A percentile compares a stretch with the other conserved stretches of the same genome.
Evolutionary conservation across 495 filamentous ascomycete genomes (phyloP).

Genomic region (Sporormia fimetaria): DNA sequence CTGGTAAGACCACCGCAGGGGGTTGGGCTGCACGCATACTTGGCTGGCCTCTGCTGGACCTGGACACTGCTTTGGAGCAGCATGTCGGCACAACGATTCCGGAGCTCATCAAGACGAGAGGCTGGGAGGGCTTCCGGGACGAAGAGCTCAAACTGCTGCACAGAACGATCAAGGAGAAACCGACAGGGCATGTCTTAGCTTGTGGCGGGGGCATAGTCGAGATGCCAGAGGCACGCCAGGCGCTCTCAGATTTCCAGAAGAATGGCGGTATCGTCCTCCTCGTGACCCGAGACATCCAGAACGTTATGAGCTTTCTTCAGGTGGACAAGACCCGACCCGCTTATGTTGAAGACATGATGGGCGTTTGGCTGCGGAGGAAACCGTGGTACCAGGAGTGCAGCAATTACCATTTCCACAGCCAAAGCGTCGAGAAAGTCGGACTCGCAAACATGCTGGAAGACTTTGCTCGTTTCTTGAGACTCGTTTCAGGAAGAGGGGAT

Average conservation of each 20-base stretch:
- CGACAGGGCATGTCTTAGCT: slow-evolving; percentile 72
- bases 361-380: slow-evolving; percentile 82
- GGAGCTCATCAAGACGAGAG: slow-evolving; percentile 62
- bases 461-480: slow-evolving; percentile 64
- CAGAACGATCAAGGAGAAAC: slow-evolving; percentile 58
- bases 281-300: slow-evolving; percentile 75
- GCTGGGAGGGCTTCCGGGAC: slow-evolving; percentile 82
- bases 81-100: slow-evolving; percentile 64
- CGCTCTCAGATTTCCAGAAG: slow-evolving; percentile 62
- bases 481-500: slow-evolving; percentile 58
- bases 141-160: slow-evolving; percentile 68
- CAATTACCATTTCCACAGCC: slow-evolving; percentile 87
- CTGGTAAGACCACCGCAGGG: slow-evolving; percentile 90
- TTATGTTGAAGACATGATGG: slow-evolving; percentile 86
- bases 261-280: slow-evolving; percentile 80
- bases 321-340: slow-evolving; percentile 86
- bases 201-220: slow-evolving; percentile 93
- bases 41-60: slow-evolving; percentile 66
- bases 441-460: slow-evolving; percentile 58
- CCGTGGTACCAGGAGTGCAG: slow-evolving; percentile 90
- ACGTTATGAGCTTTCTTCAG: slow-evolving; percentile 81
- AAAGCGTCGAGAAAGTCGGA: slow-evolving; percentile 47
- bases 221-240: slow-evolving; percentile 63
- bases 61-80: slow-evolving; percentile 76
- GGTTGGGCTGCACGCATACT: slow-evolving; percentile 68